phyloP scores from a whole-genome alignment of 805 yeast species.

The Candida ponderosae region DNA sequence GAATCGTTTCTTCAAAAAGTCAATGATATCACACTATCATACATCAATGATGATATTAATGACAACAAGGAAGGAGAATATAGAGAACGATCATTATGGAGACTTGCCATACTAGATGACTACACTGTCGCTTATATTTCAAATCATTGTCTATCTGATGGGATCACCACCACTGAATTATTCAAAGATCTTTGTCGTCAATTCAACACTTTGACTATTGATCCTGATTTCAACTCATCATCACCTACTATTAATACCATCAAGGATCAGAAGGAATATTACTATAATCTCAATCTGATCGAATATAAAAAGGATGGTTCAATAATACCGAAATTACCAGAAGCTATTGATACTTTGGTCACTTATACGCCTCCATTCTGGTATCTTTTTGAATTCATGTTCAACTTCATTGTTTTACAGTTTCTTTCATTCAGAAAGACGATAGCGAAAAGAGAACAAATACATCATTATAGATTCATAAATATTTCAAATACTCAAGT shows the following conservation, averaged over 20 bases:
- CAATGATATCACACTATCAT: conserved; percentile 9
- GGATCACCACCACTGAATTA: conserved; percentile 9
- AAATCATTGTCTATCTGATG: conserved; percentile 16
- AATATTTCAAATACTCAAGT: conserved; percentile 3
- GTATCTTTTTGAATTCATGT: conserved; percentile 6
- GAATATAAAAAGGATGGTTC: conserved; percentile 6
- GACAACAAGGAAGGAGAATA: too few species aligned
- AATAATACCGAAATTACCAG: conserved; percentile 8
- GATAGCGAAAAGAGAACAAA: conserved; percentile 3
- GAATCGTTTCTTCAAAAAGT: not conserved
- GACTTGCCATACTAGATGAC: conserved; percentile 9
- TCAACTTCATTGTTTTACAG: conserved; percentile 3
- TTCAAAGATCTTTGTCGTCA: conserved; percentile 6
- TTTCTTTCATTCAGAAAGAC: not conserved
- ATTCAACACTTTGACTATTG: too few species aligned
- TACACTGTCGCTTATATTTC: conserved; percentile 10
- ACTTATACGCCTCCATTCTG: conserved; percentile 9
- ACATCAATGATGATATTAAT: conserved; percentile 8
- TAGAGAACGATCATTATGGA: conserved; percentile 7
- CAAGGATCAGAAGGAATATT: not conserved
- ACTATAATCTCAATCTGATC: conserved; percentile 1
- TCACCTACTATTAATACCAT: too few species aligned
- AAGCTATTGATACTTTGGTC: conserved; percentile 8
- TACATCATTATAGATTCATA: conserved; percentile 5
- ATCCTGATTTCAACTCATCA: too few species aligned